Percentiles rank a stretch among this genome's conserved stretches.
Conservation (phyloP, 2,329 filamentous ascomycete genomes). For the Arthrobotrys sphaeroides region DNA sequence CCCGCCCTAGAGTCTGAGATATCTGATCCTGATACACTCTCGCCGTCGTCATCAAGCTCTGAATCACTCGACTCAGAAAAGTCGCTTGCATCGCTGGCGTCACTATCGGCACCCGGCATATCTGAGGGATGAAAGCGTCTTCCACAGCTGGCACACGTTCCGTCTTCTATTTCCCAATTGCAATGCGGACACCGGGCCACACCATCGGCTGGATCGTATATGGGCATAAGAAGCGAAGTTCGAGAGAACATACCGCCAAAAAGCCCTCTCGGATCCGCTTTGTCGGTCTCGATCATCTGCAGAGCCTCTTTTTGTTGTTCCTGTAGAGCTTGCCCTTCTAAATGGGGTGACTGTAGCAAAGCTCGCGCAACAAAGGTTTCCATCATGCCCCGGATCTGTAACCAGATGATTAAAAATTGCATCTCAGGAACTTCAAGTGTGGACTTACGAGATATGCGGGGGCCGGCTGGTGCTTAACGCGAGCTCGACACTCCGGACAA, state of each 20-base stretch:
- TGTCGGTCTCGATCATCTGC: slow-evolving; percentile 54
- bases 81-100: slow-evolving; percentile 40
- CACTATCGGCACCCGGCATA: slow-evolving; percentile 45
- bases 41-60: slow-evolving; percentile 39
- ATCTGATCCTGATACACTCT: slow-evolving; percentile 22
- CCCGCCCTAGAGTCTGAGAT: slow-evolving; percentile 14
- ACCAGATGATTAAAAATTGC: background rate
- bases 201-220: slow-evolving; percentile 56
- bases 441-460: slow-evolving; percentile 57
- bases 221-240: slow-evolving; percentile 28
- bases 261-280: slow-evolving; percentile 48
- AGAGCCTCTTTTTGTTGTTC: slow-evolving; percentile 56
- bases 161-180: slow-evolving; percentile 56
- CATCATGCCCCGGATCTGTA: slow-evolving; percentile 58
- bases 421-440: background rate
- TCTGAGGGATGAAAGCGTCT: slow-evolving; percentile 42
- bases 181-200: slow-evolving; percentile 56
- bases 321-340: slow-evolving; percentile 55
- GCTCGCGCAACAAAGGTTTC: slow-evolving; percentile 57
- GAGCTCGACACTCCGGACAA: slow-evolving; percentile 57
- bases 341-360: slow-evolving; percentile 55
- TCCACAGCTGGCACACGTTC: slow-evolving; percentile 54
- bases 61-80: slow-evolving; percentile 34
- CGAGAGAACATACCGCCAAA: slow-evolving; percentile 56
- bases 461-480: slow-evolving; percentile 56